Evolutionary conservation across 345 rosid genomes (phyloP).

Genomic region (Eucalyptus albens): DNA sequence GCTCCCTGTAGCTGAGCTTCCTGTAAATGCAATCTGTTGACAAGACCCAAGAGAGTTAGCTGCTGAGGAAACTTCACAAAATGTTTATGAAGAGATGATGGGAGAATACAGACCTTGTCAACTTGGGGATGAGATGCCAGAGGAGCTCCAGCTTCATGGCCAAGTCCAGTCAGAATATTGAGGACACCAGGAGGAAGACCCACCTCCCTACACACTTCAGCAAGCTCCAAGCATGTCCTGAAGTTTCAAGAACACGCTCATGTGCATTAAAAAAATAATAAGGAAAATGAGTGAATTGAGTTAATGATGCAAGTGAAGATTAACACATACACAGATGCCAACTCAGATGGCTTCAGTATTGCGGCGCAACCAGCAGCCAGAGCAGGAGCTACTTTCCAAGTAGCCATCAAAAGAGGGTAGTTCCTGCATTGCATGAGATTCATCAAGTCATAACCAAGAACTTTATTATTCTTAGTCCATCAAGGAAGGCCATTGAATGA

Average conservation of each 20-base stretch:
- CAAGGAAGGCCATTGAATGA: background rate
- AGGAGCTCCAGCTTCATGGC: conserved; percentile 97
- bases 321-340: conserved; percentile 68
- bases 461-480: background rate
- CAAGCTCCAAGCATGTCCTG: conserved; percentile 99
- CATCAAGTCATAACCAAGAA: background rate
- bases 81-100: background rate
- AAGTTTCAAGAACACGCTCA: background rate
- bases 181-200: conserved; percentile 97
- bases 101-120: conserved; percentile 60
- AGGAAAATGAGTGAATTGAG: background rate
- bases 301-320: background rate
- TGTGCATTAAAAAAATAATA: background rate
- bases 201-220: conserved; percentile 75
- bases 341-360: conserved; percentile 82
- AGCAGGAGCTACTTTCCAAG: conserved; percentile 98
- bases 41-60: background rate
- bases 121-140: conserved; percentile 84
- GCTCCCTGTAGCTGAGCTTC: conserved; percentile 89
- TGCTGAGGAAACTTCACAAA: background rate
- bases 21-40: conserved; percentile 81
- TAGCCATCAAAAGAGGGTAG: conserved; percentile 87
- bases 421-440: conserved; percentile 46
- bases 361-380: conserved; percentile 98
- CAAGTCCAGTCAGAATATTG: conserved; percentile 87